A percentile compares a stretch with the other conserved stretches of the same genome.
Evolutionary conservation across 1,284 basidiomycete genomes (phyloP).

Genomic region (Hortiboletus rubellus): DNA sequence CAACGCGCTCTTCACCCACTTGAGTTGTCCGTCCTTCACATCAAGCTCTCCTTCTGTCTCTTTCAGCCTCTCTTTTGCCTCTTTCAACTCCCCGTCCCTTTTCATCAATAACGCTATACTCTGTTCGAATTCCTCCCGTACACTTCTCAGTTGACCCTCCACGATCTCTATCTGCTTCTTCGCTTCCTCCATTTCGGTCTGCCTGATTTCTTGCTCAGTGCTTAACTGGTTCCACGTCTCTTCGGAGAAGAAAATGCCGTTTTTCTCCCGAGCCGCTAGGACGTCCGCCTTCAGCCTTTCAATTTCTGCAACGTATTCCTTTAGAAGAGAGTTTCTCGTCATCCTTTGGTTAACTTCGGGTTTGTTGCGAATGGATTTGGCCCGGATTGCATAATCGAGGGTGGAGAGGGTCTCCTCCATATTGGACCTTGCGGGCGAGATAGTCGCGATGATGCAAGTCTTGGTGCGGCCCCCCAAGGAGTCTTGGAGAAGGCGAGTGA

Average conservation of each 20-base stretch:
- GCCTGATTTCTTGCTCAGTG: constrained; percentile 72
- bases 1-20: constrained; percentile 53
- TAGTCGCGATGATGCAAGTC: constrained; percentile 97
- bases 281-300: constrained; percentile 92
- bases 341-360: constrained; percentile 96
- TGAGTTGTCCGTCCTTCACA: constrained; percentile 55
- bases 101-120: constrained; percentile 76
- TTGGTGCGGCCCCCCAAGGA: constrained; percentile 98
- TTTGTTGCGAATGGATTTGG: constrained; percentile 95
- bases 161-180: constrained; percentile 79
- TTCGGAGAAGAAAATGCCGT: constrained; percentile 89
- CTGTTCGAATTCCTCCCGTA: constrained; percentile 90
- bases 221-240: constrained; percentile 86
- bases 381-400: constrained; percentile 94
- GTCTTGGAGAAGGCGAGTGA: constrained; percentile 97
- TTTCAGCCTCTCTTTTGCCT: constrained; percentile 60
- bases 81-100: constrained; percentile 72
- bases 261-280: constrained; percentile 88
- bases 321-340: constrained; percentile 89
- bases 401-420: constrained; percentile 98
- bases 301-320: constrained; percentile 96
- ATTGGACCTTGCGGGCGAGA: constrained; percentile 89
- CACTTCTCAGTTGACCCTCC: constrained; percentile 76
- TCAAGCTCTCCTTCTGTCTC: constrained; percentile 56
- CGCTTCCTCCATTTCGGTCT: constrained; percentile 78